Conservation (phyloP, 306 rosid species). For the Sicyos edulis region DNA sequence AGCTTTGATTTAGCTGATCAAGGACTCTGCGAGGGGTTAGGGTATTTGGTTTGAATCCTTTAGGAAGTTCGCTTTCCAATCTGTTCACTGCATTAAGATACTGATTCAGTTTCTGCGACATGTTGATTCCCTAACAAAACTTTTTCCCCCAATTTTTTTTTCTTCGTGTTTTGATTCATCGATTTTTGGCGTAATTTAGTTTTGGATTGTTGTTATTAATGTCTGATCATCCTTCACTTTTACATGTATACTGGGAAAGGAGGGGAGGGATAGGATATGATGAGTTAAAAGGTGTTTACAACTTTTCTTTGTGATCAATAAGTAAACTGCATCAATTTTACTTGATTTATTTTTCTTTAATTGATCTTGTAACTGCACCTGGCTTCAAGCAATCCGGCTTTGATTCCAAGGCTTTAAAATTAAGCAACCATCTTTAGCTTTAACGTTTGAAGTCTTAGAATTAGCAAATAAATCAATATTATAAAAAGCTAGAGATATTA, state of each 20-base stretch:
- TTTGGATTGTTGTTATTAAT: not conserved
- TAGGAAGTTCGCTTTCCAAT: constrained; percentile 1
- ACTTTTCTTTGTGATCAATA: no score
- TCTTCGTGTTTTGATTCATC: no score
- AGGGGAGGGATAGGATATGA: no score
- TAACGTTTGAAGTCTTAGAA: not conserved
- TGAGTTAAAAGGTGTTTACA: no score
- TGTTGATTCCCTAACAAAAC: not conserved
- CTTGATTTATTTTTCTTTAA: not conserved
- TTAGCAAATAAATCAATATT: no score
- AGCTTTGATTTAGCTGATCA: not conserved
- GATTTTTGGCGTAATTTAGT: no score
- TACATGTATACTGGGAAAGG: no score
- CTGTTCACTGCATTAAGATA: not conserved
- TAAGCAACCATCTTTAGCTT: not conserved
- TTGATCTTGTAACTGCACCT: not conserved
- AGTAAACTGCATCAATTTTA: no score
- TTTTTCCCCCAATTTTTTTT: not conserved
- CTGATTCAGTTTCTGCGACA: not conserved
- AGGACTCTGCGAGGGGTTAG: not conserved
- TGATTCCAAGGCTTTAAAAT: not conserved
- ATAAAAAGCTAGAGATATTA: no score
- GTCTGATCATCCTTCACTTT: no score
- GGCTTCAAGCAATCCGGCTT: not conserved
- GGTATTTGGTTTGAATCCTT: not conserved